phyloP scores from a whole-genome alignment of 345 rosid genomes.

The Barbarea vulgaris region DNA sequence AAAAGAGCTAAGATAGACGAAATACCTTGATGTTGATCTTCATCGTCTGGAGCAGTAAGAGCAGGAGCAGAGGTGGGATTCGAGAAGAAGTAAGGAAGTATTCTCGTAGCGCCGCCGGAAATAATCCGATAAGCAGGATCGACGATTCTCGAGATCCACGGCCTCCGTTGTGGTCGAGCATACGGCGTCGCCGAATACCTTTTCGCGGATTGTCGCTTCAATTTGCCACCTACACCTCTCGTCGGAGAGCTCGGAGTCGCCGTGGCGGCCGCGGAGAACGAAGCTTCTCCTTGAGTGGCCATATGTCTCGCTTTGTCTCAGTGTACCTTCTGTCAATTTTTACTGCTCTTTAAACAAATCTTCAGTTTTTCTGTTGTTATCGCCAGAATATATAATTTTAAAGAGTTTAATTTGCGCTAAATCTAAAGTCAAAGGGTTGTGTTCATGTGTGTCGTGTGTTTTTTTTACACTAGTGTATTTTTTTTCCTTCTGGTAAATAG shows the following conservation, averaged over 20 bases:
- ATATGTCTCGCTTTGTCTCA: slow-evolving; percentile 33
- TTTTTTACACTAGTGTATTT: too few relatives aligned
- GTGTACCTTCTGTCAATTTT: neutral
- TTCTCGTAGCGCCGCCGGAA: slow-evolving; percentile 62
- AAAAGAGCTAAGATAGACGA: neutral
- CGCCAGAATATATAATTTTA: neutral
- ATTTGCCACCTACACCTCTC: slow-evolving; percentile 72
- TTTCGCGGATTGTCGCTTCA: slow-evolving; percentile 48
- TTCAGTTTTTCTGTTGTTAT: neutral
- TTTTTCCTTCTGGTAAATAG: too few relatives aligned
- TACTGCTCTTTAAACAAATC: neutral
- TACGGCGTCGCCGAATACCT: slow-evolving; percentile 59
- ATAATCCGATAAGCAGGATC: slow-evolving; percentile 81
- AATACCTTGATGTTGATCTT: slow-evolving; percentile 47
- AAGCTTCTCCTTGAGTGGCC: slow-evolving; percentile 41
- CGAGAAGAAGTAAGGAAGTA: slow-evolving; percentile 71
- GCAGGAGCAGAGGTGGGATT: slow-evolving; percentile 41
- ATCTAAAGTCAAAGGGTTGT: too few relatives aligned
- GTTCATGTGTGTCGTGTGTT: too few relatives aligned
- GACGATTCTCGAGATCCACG: slow-evolving; percentile 77
- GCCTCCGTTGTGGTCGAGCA: slow-evolving; percentile 58
- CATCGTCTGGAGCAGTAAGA: slow-evolving; percentile 42
- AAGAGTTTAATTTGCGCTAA: neutral
- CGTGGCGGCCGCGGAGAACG: slow-evolving; percentile 39
- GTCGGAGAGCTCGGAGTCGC: neutral